These are phyloP conservation scores for Tetrapisispora nanseiensis DNA, from an alignment of 805 yeast species.

Conservation along the genomic window DNA sequence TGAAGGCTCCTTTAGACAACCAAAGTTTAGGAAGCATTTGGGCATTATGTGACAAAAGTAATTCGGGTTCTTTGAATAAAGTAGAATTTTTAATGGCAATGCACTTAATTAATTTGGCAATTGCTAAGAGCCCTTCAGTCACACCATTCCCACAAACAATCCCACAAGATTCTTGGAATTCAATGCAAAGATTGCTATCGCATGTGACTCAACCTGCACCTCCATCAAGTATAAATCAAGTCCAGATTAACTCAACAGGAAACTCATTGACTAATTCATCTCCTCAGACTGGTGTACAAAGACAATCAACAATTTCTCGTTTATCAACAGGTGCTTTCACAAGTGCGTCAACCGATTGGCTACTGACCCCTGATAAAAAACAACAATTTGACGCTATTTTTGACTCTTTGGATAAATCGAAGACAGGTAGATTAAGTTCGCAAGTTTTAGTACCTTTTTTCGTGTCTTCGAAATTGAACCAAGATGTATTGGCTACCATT, in stretches of 20 bases:
- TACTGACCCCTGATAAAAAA: constrained; percentile 54
- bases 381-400: constrained; percentile 75
- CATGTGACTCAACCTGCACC: constrained; percentile 9
- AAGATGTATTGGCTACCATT: constrained; percentile 73
- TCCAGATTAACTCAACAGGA: constrained; percentile 19
- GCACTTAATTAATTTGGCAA: constrained; percentile 72
- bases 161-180: constrained; percentile 36
- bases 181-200: constrained; percentile 12
- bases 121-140: constrained; percentile 56
- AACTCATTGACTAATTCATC: constrained; percentile 14
- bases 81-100: constrained; percentile 84
- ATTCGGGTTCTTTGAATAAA: constrained; percentile 60
- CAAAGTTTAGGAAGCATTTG: constrained; percentile 76
- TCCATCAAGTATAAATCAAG: constrained; percentile 6
- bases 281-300: constrained; percentile 11
- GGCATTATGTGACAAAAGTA: constrained; percentile 73
- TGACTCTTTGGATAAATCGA: constrained; percentile 60
- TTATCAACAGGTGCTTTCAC: constrained; percentile 27
- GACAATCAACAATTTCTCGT: constrained; percentile 30
- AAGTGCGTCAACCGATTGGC: constrained; percentile 49
- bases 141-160: constrained; percentile 44
- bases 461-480: constrained; percentile 77
- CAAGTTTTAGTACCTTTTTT: constrained; percentile 80
- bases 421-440: constrained; percentile 57
- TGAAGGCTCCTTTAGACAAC: constrained; percentile 80